phyloP scores from a whole-genome alignment of 257 asterid genomes.

The Coffea canephora region DNA sequence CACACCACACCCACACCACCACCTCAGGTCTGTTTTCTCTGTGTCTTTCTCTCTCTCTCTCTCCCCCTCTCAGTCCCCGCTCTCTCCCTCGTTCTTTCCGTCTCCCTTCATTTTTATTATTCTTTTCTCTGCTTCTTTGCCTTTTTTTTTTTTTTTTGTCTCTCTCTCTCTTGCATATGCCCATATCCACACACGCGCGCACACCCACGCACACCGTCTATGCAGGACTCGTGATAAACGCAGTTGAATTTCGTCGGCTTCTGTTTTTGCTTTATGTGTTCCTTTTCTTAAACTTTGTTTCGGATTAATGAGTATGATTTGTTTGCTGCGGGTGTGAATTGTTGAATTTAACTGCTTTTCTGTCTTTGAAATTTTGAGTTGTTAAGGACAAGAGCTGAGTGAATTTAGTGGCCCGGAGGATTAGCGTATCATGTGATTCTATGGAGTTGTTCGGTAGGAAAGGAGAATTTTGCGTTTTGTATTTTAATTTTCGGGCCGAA shows the following conservation, averaged over 20 bases:
- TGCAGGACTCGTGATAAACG: neutral
- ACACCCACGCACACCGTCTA: neutral
- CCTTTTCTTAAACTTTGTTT: neutral
- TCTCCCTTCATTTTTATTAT: constrained; percentile 4
- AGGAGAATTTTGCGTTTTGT: neutral
- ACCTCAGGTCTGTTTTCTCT: constrained; percentile 13
- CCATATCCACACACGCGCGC: neutral
- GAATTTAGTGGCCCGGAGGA: neutral
- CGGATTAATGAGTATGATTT: constrained; percentile 4
- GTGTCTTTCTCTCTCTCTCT: constrained; percentile 23
- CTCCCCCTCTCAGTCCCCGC: neutral
- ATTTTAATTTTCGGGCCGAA: neutral
- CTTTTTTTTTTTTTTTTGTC: neutral
- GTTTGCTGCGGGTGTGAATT: neutral
- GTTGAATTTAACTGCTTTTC: neutral
- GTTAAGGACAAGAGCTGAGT: neutral
- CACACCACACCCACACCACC: neutral
- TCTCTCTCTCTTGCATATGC: neutral
- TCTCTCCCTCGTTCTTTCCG: neutral
- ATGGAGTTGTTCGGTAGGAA: neutral
- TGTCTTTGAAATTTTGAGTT: neutral
- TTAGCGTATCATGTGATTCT: neutral
- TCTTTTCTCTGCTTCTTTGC: neutral
- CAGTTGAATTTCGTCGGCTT: neutral
- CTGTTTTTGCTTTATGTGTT: neutral